phyloP scores from a whole-genome alignment of 1,139 yeast genomes.

The Meyerozyma guilliermondii region DNA sequence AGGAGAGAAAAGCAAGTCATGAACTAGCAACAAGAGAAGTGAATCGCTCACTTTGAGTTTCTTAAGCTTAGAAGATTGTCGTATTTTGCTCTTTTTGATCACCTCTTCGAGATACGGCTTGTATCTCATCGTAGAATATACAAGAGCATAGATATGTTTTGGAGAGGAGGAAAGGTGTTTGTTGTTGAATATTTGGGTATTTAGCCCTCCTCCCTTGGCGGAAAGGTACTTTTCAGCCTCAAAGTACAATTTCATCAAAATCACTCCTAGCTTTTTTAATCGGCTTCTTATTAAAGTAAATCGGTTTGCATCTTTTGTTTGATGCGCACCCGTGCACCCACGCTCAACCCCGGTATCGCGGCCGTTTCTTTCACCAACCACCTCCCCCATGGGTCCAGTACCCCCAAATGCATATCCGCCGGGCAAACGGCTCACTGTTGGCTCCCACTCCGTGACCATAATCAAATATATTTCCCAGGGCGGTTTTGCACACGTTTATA shows the following conservation, averaged over 20 bases:
- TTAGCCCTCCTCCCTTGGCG: constrained; percentile 47
- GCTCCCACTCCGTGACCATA: constrained; percentile 55
- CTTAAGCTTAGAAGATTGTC: constrained; percentile 29
- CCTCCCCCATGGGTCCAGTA: constrained; percentile 1
- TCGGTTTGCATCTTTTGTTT: too few relatives aligned
- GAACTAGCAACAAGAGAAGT: constrained; percentile 62
- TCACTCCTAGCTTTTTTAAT: too few relatives aligned
- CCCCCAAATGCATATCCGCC: constrained; percentile 59
- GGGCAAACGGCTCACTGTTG: constrained; percentile 61
- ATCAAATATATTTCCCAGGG: constrained; percentile 61
- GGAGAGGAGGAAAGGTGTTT: constrained; percentile 42
- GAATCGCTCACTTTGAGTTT: constrained; percentile 38
- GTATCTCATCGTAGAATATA: constrained; percentile 69
- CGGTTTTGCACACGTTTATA: constrained; percentile 77
- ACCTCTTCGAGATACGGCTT: constrained; percentile 57
- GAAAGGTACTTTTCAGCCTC: constrained; percentile 51
- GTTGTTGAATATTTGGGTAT: constrained; percentile 60
- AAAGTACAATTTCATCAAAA: constrained; percentile 53
- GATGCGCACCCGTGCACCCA: not conserved
- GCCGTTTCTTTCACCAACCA: not conserved
- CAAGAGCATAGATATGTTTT: constrained; percentile 80
- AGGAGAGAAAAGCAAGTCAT: constrained; percentile 73
- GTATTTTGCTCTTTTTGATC: constrained; percentile 62
- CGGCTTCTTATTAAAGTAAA: too few relatives aligned
- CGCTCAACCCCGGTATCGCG: not conserved